Conservation (phyloP, 306 rosid genomes). For the Sicyos baderoa region DNA sequence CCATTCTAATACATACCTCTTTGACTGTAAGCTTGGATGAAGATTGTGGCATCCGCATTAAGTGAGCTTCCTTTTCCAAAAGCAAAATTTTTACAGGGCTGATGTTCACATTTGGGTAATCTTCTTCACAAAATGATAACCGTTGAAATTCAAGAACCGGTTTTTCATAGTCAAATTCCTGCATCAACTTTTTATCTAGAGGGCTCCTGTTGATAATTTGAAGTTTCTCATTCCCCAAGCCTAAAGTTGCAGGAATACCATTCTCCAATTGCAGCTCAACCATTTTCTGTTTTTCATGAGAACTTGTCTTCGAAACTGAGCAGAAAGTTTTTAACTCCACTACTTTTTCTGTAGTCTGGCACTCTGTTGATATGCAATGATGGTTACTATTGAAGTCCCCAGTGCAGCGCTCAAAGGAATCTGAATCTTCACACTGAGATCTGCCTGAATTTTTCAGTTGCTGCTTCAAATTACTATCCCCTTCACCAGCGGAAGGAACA, state of each 20-base stretch:
- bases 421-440: slow-evolving; percentile 29
- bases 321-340: slow-evolving; percentile 16
- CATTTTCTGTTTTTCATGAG: slow-evolving; percentile 50
- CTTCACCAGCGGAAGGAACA: slow-evolving; percentile 31
- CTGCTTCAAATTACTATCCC: slow-evolving; percentile 22
- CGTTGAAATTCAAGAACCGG: slow-evolving; percentile 29
- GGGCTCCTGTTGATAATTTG: slow-evolving; percentile 25
- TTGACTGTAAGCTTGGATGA: slow-evolving; percentile 30
- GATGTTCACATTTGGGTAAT: slow-evolving; percentile 15
- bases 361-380: slow-evolving; percentile 24
- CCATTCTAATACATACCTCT: slow-evolving; percentile 37
- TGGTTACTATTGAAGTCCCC: slow-evolving; percentile 23
- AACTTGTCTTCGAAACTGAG: slow-evolving; percentile 31
- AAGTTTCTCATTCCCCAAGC: slow-evolving; percentile 26
- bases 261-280: slow-evolving; percentile 25
- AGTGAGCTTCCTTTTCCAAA: slow-evolving; percentile 23
- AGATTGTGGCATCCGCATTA: slow-evolving; percentile 29
- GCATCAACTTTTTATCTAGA: slow-evolving; percentile 23
- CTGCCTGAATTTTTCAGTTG: slow-evolving; percentile 20
- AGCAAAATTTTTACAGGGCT: slow-evolving; percentile 28
- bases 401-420: slow-evolving; percentile 23
- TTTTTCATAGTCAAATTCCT: slow-evolving; percentile 30
- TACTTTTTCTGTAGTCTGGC: slow-evolving; percentile 25
- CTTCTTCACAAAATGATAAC: slow-evolving; percentile 29
- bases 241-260: slow-evolving; percentile 28